A percentile compares a stretch with the other conserved stretches of the same genome.
These are phyloP conservation scores for Chimonanthus salicifolius DNA, from an alignment of 164 flowering plant genomes.

Conservation along the genomic window DNA sequence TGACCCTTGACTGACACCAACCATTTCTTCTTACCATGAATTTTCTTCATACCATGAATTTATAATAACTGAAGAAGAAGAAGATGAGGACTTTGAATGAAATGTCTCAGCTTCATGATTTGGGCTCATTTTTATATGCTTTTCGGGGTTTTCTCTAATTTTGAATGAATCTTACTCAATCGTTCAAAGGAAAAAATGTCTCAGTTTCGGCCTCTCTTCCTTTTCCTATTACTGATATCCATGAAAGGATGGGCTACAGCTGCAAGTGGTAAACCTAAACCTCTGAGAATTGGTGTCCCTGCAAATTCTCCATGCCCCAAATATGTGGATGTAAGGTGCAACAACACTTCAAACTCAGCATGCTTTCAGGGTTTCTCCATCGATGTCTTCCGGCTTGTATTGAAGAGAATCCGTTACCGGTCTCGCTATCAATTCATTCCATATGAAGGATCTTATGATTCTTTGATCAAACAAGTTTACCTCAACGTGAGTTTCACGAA, in stretches of 20 bases:
- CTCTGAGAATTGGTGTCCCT: slow-evolving; percentile 45
- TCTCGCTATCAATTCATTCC: slow-evolving; percentile 23
- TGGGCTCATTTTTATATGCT: no score
- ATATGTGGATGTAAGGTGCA: neutral
- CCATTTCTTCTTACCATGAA: no score
- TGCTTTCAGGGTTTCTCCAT: slow-evolving; percentile 40
- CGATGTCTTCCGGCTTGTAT: slow-evolving; percentile 30
- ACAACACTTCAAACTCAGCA: neutral
- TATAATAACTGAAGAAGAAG: no score
- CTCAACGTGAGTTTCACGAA: slow-evolving; percentile 25
- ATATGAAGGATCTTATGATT: slow-evolving; percentile 15
- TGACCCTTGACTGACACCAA: no score
- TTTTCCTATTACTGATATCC: neutral
- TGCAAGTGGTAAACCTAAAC: slow-evolving; percentile 19
- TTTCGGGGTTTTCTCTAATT: no score
- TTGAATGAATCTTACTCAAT: no score
- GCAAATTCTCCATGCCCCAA: slow-evolving; percentile 5
- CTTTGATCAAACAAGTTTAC: slow-evolving; percentile 21
- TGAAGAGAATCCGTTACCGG: slow-evolving; percentile 17
- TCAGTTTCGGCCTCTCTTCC: neutral
- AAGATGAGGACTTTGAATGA: no score
- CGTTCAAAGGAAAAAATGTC: neutral
- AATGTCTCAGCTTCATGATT: no score
- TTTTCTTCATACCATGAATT: no score
- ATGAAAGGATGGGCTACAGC: slow-evolving; percentile 46